phyloP scores from a whole-genome alignment of 169 alveolate species.

The Cryptosporidium ryanae region DNA sequence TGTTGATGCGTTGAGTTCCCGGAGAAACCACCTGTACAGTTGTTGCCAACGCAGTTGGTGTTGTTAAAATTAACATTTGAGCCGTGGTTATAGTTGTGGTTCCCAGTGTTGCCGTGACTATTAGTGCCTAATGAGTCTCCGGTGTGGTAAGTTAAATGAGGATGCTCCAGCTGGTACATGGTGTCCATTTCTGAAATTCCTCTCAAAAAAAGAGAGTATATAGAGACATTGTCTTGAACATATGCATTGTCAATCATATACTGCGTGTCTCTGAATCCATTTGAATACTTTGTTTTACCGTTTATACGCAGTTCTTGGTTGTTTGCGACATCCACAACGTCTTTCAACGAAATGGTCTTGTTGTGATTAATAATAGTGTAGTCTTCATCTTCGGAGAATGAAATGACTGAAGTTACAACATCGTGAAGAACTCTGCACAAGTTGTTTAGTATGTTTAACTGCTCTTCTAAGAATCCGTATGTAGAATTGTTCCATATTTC shows the following conservation, averaged over 20 bases:
- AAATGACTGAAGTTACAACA: constrained; percentile 10
- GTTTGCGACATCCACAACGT: background rate
- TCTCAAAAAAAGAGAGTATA: background rate
- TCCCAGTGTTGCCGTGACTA: no score
- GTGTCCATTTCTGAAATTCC: constrained; percentile 30
- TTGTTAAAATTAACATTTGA: no score
- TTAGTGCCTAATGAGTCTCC: no score
- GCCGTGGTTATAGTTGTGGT: no score
- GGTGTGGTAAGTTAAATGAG: constrained; percentile 30
- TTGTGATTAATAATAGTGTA: background rate
- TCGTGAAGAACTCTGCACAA: constrained; percentile 22
- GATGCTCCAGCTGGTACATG: constrained; percentile 14
- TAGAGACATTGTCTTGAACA: background rate
- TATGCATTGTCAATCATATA: background rate
- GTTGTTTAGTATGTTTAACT: background rate
- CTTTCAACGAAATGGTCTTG: background rate
- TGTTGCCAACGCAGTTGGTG: no score
- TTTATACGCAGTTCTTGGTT: background rate
- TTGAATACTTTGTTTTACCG: background rate
- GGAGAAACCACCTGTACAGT: background rate
- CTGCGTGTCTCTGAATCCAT: background rate
- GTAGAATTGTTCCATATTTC: constrained; percentile 47
- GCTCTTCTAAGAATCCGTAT: constrained; percentile 22
- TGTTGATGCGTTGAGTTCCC: constrained; percentile 1
- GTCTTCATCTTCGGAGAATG: background rate